Evolutionary conservation across 805 yeast genomes (phyloP).

Genomic region (Lipomyces chichibuensis): DNA sequence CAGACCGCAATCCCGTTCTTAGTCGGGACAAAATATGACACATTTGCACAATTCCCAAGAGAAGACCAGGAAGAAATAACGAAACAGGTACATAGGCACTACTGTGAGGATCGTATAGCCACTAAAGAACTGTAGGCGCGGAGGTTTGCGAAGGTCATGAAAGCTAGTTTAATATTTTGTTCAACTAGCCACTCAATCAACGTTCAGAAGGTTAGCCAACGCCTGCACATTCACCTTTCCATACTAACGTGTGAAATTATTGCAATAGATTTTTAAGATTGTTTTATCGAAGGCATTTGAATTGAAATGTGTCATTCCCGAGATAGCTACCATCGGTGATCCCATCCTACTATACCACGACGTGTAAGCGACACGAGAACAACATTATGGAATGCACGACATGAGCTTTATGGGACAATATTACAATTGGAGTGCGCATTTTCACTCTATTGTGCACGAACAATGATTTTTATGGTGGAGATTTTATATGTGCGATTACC

Average conservation of each 20-base stretch:
- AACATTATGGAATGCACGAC: background rate
- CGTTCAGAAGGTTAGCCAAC: constrained; percentile 62
- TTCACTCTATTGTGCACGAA: background rate
- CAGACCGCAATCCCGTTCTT: constrained; percentile 83
- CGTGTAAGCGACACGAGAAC: constrained; percentile 3
- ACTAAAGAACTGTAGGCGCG: constrained; percentile 51
- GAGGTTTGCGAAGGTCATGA: constrained; percentile 86
- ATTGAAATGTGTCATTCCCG: constrained; percentile 78
- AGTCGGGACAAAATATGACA: constrained; percentile 92
- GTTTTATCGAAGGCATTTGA: constrained; percentile 90
- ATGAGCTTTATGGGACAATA: background rate
- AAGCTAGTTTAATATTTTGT: constrained; percentile 78
- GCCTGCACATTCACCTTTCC: background rate
- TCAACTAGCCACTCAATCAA: constrained; percentile 92
- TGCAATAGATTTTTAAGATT: constrained; percentile 69
- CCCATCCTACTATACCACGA: constrained; percentile 73
- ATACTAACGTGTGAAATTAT: background rate
- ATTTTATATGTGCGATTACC: background rate
- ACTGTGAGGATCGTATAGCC: background rate
- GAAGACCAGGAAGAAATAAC: constrained; percentile 86
- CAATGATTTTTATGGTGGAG: background rate
- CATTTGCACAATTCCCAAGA: constrained; percentile 74
- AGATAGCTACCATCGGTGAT: constrained; percentile 83
- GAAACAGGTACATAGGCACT: constrained; percentile 48
- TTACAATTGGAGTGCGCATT: background rate